Evolutionary conservation across 768 basidiomycete species (phyloP).

Genomic region (Boletus patriciae): DNA sequence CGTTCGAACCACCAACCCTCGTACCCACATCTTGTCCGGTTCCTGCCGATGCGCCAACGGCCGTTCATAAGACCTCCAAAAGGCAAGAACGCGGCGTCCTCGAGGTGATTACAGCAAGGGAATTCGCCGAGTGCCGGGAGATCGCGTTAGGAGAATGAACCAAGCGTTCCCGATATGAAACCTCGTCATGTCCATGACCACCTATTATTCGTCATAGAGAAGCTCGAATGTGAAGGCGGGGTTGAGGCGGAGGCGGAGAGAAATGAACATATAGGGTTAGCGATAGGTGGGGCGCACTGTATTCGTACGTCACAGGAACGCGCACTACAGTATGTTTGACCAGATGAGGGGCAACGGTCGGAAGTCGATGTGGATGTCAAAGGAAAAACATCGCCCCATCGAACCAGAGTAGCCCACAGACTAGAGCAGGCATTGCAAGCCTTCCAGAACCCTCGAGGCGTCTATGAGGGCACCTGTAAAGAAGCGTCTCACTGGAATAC

Average conservation of each 20-base stretch:
- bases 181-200: conserved; percentile 7
- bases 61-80: background rate
- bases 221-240: conserved; percentile 22
- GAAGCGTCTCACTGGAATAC: background rate
- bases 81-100: conserved; percentile 26
- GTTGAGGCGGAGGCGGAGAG: conserved; percentile 31
- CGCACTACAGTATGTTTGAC: background rate
- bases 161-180: conserved; percentile 14
- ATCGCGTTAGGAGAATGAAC: conserved; percentile 12
- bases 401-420: background rate
- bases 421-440: background rate
- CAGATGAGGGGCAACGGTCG: conserved; percentile 14
- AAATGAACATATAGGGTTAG: conserved; percentile 13
- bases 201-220: conserved; percentile 18
- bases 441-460: background rate
- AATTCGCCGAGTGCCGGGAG: conserved; percentile 7
- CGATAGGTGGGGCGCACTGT: background rate
- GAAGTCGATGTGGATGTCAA: conserved; percentile 21
- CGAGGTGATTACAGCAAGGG: conserved; percentile 32
- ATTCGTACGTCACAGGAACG: conserved; percentile 34
- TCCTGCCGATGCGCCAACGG: background rate
- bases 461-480: background rate
- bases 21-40: conserved; percentile 13
- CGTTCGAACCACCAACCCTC: conserved; percentile 10
- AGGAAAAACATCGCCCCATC: conserved; percentile 3